phyloP scores from a whole-genome alignment of 1,284 basidiomycete species.

The Irpex sp. region DNA sequence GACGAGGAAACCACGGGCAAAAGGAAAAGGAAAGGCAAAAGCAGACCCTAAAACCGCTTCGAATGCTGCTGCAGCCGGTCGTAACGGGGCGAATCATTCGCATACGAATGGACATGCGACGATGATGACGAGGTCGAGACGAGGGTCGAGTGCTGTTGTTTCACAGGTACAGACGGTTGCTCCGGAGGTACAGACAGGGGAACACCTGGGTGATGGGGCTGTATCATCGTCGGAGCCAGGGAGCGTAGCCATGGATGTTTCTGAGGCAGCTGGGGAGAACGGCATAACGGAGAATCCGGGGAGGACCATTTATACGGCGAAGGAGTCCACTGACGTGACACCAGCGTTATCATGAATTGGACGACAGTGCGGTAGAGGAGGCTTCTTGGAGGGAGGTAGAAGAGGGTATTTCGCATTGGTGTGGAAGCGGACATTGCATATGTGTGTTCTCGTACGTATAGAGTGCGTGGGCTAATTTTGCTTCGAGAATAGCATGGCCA shows the following conservation, averaged over 20 bases:
- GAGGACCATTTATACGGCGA: constrained; percentile 30
- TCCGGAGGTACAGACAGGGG: not conserved
- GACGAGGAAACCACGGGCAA: not conserved
- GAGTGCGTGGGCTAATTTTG: not conserved
- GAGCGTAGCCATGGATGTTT: constrained; percentile 18
- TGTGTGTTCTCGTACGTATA: not conserved
- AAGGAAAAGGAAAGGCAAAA: not conserved
- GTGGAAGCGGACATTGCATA: not conserved
- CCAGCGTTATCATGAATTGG: not conserved
- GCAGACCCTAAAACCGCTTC: not conserved
- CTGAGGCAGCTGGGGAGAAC: constrained; percentile 14
- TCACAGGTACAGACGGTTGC: not conserved
- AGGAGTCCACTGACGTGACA: constrained; percentile 12
- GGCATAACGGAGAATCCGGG: constrained; percentile 25
- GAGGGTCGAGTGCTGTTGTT: not conserved
- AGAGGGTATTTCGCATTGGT: not conserved
- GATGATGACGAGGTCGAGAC: not conserved
- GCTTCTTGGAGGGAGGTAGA: not conserved
- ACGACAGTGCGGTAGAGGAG: not conserved
- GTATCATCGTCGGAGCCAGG: not conserved
- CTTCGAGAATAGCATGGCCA: not conserved
- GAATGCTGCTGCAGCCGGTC: not conserved
- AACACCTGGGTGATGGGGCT: constrained; percentile 12
- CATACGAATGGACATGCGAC: not conserved
- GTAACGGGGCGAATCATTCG: not conserved